Conservation (phyloP, 352 stramenopile species). For the Globisporangium spiculum region DNA sequence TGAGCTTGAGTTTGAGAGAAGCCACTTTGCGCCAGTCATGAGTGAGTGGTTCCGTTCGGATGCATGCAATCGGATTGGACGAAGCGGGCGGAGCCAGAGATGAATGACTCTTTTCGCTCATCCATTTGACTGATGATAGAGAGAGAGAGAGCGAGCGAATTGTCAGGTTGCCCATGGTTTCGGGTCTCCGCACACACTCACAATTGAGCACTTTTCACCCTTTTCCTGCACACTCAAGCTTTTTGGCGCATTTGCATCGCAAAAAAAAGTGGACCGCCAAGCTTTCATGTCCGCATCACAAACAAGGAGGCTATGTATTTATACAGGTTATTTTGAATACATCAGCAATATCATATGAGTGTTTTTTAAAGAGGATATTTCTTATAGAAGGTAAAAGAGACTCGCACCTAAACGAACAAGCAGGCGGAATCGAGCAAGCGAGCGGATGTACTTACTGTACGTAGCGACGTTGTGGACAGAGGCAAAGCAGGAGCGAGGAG, state of each 20-base stretch:
- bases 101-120: not conserved
- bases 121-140: not conserved
- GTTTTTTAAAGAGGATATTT: not conserved
- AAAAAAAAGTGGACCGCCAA: constrained; percentile 10
- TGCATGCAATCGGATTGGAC: not conserved
- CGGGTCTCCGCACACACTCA: too few species aligned
- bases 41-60: not conserved
- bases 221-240: not conserved
- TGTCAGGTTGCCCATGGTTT: not conserved
- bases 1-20: too few species aligned
- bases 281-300: not conserved
- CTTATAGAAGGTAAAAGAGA: not conserved
- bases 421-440: constrained; percentile 13
- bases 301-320: constrained; percentile 1
- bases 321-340: not conserved
- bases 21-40: too few species aligned
- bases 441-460: not conserved
- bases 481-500: not conserved
- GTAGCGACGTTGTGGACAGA: constrained; percentile 16
- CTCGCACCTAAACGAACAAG: not conserved
- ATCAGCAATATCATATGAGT: not conserved
- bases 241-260: not conserved
- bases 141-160: not conserved
- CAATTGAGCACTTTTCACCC: too few species aligned
- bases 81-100: too few species aligned